Percentiles rank a stretch among this genome's conserved stretches.
phyloP scores from a whole-genome alignment of 179 eudicot genomes.

The Nepenthes alata region DNA sequence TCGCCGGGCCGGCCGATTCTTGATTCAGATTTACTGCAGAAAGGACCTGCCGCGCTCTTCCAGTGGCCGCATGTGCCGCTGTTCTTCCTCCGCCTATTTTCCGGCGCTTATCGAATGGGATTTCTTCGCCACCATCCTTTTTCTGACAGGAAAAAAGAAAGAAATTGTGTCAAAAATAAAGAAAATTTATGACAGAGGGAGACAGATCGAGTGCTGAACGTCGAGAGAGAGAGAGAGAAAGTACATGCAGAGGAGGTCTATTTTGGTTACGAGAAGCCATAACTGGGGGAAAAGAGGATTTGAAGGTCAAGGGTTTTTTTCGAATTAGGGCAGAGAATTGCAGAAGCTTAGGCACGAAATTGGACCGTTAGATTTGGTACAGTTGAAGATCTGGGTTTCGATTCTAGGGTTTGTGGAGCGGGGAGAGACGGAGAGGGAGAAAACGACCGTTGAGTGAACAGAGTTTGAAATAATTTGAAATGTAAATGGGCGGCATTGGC shows the following conservation, averaged over 20 bases:
- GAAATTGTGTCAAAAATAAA: background rate
- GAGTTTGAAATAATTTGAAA: conserved; percentile 19
- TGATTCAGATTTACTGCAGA: conserved; percentile 17
- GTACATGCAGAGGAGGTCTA: conserved; percentile 22
- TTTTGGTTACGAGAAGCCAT: conserved; percentile 43
- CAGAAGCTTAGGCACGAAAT: conserved; percentile 11
- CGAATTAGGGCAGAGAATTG: conserved; percentile 1
- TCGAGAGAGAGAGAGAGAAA: conserved; percentile 4
- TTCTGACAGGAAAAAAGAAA: conserved; percentile 13
- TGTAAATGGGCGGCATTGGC: conserved; percentile 12
- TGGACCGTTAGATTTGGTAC: background rate
- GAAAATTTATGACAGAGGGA: background rate
- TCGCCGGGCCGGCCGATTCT: conserved; percentile 2
- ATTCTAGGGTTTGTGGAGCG: conserved; percentile 14
- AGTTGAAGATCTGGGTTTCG: conserved; percentile 6
- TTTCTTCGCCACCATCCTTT: conserved; percentile 21
- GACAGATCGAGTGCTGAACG: background rate
- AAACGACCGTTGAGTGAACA: conserved; percentile 6
- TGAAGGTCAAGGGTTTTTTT: conserved; percentile 1
- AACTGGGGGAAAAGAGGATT: background rate
- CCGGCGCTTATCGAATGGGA: conserved; percentile 23
- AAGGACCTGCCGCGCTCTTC: conserved; percentile 21
- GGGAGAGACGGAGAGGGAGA: conserved; percentile 6
- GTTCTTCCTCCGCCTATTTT: conserved; percentile 18
- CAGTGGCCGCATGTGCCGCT: conserved; percentile 24